Percentiles rank a stretch among this genome's conserved stretches.
phyloP scores from a whole-genome alignment of 176 grass and related monocot species.

The Phragmites australis region DNA sequence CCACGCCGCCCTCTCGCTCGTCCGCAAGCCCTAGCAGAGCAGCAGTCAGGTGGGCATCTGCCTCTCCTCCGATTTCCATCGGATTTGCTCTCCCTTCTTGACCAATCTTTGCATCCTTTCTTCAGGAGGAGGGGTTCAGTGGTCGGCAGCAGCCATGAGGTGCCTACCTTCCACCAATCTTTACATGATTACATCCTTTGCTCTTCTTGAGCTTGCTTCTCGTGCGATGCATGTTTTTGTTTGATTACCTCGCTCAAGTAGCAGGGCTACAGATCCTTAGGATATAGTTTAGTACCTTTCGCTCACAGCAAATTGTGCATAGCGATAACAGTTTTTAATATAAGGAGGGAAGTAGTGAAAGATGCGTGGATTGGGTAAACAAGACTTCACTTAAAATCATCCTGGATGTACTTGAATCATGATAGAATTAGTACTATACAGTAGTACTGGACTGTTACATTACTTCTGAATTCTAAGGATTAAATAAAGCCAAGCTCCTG shows the following conservation, averaged over 20 bases:
- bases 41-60: neutral
- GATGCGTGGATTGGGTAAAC: neutral
- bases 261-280: neutral
- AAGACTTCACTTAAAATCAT: too few species aligned
- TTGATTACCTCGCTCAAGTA: neutral
- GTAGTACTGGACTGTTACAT: neutral
- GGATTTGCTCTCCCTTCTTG: neutral
- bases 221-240: neutral
- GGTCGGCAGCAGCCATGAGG: constrained; percentile 37
- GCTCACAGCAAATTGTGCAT: neutral
- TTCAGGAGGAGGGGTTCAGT: neutral
- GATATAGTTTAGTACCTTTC: neutral
- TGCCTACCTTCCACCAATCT: neutral
- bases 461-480: neutral
- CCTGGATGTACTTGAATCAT: neutral
- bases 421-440: neutral
- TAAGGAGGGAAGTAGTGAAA: neutral
- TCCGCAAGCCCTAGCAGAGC: neutral
- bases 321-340: neutral
- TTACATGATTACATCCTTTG: neutral
- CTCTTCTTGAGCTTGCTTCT: neutral
- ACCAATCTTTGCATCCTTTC: neutral
- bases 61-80: neutral
- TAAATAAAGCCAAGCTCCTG: neutral
- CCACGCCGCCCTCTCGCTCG: neutral